Evolutionary conservation across 73 alveolate species (phyloP).

Genomic region (Paramecium octaurelia): DNA sequence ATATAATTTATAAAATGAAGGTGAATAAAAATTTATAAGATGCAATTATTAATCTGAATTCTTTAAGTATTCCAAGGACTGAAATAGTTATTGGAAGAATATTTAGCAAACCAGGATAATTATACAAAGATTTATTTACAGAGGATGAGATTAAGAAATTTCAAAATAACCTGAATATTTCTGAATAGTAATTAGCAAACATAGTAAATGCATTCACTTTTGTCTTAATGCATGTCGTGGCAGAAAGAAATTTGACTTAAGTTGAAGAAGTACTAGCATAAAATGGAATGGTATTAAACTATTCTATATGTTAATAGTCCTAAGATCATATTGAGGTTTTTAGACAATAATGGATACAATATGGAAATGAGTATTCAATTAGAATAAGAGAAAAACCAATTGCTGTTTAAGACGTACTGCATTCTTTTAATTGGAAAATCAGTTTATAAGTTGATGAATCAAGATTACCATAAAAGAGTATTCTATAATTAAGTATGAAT

Average conservation of each 20-base stretch:
- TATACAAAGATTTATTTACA: slow-evolving; percentile 46
- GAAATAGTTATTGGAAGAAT: slow-evolving; percentile 52
- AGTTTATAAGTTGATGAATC: slow-evolving; percentile 53
- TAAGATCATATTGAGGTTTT: slow-evolving; percentile 35
- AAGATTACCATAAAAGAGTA: slow-evolving; percentile 57
- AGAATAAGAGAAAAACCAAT: slow-evolving; percentile 60
- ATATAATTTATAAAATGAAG: neutral
- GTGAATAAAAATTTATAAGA: slow-evolving; percentile 54
- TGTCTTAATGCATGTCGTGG: slow-evolving; percentile 59
- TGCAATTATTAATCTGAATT: slow-evolving; percentile 40
- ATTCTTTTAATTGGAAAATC: slow-evolving; percentile 56
- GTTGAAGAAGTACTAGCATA: slow-evolving; percentile 49
- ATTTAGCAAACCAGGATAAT: slow-evolving; percentile 50
- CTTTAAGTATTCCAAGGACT: slow-evolving; percentile 32
- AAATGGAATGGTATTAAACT: neutral
- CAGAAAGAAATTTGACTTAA: slow-evolving; percentile 55
- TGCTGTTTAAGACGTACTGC: slow-evolving; percentile 45
- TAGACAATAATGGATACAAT: slow-evolving; percentile 47
- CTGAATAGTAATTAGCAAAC: slow-evolving; percentile 46
- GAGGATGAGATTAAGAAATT: slow-evolving; percentile 51
- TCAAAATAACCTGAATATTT: slow-evolving; percentile 10
- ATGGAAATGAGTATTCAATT: slow-evolving; percentile 58
- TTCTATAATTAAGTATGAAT: neutral
- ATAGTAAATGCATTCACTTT: slow-evolving; percentile 56
- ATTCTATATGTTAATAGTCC: neutral